Evolutionary conservation across 139 green algal species (phyloP).

Genomic region (Closterium sp.): DNA sequence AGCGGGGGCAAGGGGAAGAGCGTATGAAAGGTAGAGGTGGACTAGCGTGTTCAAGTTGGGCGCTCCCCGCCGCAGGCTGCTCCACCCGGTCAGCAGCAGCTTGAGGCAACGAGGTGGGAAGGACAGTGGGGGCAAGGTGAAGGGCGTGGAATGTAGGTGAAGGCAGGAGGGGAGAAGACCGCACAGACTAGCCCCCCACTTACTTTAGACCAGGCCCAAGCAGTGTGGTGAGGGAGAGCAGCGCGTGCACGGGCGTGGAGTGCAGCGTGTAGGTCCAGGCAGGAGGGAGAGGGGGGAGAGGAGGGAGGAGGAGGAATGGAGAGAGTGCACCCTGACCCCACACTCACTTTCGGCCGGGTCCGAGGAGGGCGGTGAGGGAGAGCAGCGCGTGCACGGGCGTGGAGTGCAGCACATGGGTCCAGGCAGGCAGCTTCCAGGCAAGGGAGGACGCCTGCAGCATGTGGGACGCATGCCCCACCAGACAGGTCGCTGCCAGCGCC

Average conservation of each 20-base stretch:
- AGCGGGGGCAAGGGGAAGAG: not conserved
- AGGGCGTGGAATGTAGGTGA: not conserved
- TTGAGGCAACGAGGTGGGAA: conserved; percentile 1
- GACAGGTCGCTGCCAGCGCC: conserved; percentile 30
- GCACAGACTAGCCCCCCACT: not conserved
- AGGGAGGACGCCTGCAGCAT: conserved; percentile 12
- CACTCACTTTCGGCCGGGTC: conserved; percentile 67
- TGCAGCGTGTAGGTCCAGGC: not conserved
- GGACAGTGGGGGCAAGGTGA: no score
- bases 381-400: conserved; percentile 71
- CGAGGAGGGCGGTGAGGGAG: conserved; percentile 74
- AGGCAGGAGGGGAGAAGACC: not conserved
- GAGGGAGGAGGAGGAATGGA: not conserved
- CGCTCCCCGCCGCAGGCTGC: conserved; percentile 52
- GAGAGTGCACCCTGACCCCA: not conserved
- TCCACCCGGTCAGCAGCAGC: conserved; percentile 72
- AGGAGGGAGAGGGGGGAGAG: not conserved
- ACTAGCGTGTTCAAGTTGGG: not conserved
- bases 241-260: not conserved
- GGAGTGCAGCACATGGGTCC: conserved; percentile 60
- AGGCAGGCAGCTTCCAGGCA: conserved; percentile 1
- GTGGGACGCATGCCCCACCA: conserved; percentile 36
- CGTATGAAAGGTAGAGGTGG: not conserved
- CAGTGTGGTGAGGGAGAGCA: not conserved
- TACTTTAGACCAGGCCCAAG: not conserved